These are phyloP conservation scores for Fusarium floridanum DNA, from an alignment of 2,329 filamentous ascomycete genomes.

Conservation along the genomic window DNA sequence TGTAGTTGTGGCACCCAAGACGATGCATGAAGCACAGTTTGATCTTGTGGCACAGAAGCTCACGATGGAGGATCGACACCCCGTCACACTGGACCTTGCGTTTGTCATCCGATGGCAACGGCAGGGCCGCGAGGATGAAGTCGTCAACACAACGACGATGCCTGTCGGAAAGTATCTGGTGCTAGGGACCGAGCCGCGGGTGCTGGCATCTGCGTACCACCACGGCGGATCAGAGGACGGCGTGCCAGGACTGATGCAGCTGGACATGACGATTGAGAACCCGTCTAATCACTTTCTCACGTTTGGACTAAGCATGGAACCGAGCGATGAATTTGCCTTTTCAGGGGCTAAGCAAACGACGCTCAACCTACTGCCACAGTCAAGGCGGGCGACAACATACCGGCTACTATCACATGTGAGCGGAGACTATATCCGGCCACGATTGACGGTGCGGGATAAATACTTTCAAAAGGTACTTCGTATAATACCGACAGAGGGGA, in stretches of 20 bases:
- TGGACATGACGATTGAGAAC: constrained; percentile 84
- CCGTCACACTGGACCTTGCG: constrained; percentile 79
- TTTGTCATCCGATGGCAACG: constrained; percentile 85
- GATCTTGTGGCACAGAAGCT: constrained; percentile 80
- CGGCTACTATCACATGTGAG: constrained; percentile 76
- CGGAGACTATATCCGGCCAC: constrained; percentile 78
- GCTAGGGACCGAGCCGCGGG: constrained; percentile 86
- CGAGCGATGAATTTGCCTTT: constrained; percentile 92
- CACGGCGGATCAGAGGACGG: constrained; percentile 46
- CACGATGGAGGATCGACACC: constrained; percentile 83
- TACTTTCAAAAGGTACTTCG: constrained; percentile 94
- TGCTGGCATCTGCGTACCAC: constrained; percentile 73
- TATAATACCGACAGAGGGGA: constrained; percentile 82
- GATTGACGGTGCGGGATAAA: constrained; percentile 83
- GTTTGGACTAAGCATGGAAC: constrained; percentile 92
- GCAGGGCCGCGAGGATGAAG: constrained; percentile 48
- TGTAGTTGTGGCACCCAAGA: constrained; percentile 71
- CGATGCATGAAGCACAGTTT: constrained; percentile 79
- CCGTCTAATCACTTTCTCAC: constrained; percentile 94
- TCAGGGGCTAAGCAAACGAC: constrained; percentile 86
- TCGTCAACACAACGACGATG: constrained; percentile 74
- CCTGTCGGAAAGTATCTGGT: constrained; percentile 84
- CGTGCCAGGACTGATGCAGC: constrained; percentile 55
- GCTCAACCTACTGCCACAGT: constrained; percentile 85
- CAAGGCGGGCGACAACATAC: constrained; percentile 79